These are phyloP conservation scores for Arthrobotrys iridis DNA, from an alignment of 2,329 filamentous ascomycete species.

Conservation along the genomic window DNA sequence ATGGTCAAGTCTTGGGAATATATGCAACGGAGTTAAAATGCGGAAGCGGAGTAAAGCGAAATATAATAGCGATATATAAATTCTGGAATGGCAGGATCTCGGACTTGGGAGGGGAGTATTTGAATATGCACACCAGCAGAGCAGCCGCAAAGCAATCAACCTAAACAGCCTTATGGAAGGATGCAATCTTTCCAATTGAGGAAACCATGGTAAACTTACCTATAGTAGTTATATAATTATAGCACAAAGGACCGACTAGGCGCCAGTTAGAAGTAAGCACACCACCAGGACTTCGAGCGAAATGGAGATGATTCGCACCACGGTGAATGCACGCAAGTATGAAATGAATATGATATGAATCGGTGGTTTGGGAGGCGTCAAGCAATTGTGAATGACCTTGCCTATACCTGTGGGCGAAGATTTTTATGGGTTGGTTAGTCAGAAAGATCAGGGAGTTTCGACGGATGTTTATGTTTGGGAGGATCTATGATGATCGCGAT, in stretches of 20 bases:
- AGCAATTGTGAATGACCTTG: background rate
- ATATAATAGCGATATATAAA: constrained; percentile 21
- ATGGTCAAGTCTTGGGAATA: background rate
- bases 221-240: too few relatives aligned
- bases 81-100: constrained; percentile 1
- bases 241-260: constrained; percentile 6
- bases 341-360: constrained; percentile 2
- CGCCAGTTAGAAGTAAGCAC: constrained; percentile 5
- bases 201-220: constrained; percentile 33
- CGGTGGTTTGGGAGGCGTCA: background rate
- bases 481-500: constrained; percentile 10
- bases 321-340: background rate
- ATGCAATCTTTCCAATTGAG: constrained; percentile 24
- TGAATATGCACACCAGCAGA: constrained; percentile 11
- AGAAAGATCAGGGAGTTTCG: background rate
- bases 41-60: constrained; percentile 14
- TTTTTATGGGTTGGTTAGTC: background rate
- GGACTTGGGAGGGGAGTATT: background rate
- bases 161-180: constrained; percentile 39
- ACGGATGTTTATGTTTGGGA: background rate
- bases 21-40: constrained; percentile 25
- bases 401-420: background rate
- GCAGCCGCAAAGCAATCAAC: constrained; percentile 11
- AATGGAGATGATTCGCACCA: background rate
- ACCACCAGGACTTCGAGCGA: background rate